phyloP scores from a whole-genome alignment of 208 protist species.

The Crithidia bombi region DNA sequence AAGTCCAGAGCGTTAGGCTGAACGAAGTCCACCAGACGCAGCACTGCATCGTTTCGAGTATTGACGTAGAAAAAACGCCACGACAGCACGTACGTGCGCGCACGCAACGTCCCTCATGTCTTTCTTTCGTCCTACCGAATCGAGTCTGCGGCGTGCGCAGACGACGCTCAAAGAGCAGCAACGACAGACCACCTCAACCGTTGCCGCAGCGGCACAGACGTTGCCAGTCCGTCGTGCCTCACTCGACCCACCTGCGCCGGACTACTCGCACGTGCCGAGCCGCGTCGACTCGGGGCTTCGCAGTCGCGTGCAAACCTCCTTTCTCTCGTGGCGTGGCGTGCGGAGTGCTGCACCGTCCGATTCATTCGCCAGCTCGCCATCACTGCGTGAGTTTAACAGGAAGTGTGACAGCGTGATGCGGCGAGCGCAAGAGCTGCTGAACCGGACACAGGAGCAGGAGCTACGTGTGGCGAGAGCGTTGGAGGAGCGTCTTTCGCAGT shows the following conservation, averaged over 20 bases:
- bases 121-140: slow-evolving; percentile 43
- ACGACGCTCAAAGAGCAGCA: slow-evolving; percentile 13
- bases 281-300: slow-evolving; percentile 34
- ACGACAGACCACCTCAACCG: slow-evolving; percentile 4
- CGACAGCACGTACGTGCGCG: neutral
- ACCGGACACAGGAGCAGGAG: slow-evolving; percentile 45
- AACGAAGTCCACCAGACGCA: too few species aligned
- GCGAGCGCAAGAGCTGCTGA: slow-evolving; percentile 58
- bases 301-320: slow-evolving; percentile 23
- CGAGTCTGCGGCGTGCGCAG: slow-evolving; percentile 45
- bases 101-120: slow-evolving; percentile 33
- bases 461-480: slow-evolving; percentile 32
- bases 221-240: neutral
- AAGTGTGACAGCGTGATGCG: slow-evolving; percentile 57
- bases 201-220: neutral
- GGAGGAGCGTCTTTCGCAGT: slow-evolving; percentile 44
- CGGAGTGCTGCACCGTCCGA: neutral
- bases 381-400: slow-evolving; percentile 30
- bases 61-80: neutral
- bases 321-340: slow-evolving; percentile 7
- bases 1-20: neutral
- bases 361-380: neutral
- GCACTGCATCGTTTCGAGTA: neutral
- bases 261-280: slow-evolving; percentile 31
- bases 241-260: neutral